Conservation (phyloP, 208 protist genomes). For the Trypanosoma avium region DNA sequence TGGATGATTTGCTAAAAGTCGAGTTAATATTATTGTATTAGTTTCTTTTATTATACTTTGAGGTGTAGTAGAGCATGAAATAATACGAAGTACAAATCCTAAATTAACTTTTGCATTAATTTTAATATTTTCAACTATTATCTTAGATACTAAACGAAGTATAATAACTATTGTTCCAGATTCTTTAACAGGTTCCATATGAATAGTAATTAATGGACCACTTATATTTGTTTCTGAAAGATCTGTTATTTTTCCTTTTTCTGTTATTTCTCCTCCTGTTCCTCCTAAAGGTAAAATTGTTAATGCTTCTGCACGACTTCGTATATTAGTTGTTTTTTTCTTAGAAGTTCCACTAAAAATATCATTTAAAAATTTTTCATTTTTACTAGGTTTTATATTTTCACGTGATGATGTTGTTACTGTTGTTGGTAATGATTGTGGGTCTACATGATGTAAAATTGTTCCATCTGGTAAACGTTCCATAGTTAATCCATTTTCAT, state of each 20-base stretch:
- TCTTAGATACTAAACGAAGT: constrained; percentile 1
- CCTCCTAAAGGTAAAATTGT: no score
- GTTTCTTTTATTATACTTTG: no score
- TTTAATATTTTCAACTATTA: neutral
- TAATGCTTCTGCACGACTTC: neutral
- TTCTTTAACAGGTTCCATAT: constrained; percentile 13
- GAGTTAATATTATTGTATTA: neutral
- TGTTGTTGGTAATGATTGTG: no score
- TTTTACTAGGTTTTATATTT: constrained; percentile 22
- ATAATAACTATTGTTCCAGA: constrained; percentile 1
- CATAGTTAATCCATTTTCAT: neutral
- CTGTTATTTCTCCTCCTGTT: no score
- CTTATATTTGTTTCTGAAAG: neutral
- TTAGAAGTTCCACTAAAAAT: constrained; percentile 40
- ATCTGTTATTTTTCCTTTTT: neutral
- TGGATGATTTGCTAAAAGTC: constrained; percentile 7
- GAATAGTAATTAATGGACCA: neutral
- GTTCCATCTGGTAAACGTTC: constrained; percentile 14
- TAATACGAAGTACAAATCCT: constrained; percentile 4
- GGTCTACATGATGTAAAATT: constrained; percentile 23
- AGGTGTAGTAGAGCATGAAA: constrained; percentile 1
- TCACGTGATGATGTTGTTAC: neutral
- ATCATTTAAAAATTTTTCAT: constrained; percentile 53
- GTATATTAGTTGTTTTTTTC: constrained; percentile 18
- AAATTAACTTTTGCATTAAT: neutral